Evolutionary conservation across 2,329 filamentous ascomycete species (phyloP), one percentile per base, ranked within the genome.

Genomic region (Hypomyces rosellus): DNA sequence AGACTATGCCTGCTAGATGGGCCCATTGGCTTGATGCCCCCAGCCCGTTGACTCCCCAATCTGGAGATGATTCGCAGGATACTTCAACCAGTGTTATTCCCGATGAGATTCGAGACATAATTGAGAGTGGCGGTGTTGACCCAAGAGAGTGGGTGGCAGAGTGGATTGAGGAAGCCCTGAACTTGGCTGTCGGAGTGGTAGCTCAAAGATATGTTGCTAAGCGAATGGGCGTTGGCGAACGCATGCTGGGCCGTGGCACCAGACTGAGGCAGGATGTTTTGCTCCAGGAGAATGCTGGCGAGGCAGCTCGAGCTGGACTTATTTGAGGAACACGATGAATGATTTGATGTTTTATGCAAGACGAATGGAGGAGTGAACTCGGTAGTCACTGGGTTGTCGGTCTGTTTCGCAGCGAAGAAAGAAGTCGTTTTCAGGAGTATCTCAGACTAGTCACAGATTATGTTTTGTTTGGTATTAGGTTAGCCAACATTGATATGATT

Each of bases 111-210:
- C 78, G 81, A 18, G 88, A 92, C 57, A 95, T 97, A 55, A 82
- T 99, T 38, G 81, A 83, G 61, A 71, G 72, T 41, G 82, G 82
- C 8, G 82, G 80, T 43, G 89, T 97, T 2, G 93, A 99, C 63
- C 93, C 93, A 0, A 79, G 93, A 51, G 93, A 99, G 68, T 99
- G 93, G 93, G 88, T 96, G 36, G 87, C 91, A 3, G 93, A 97
- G 69, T 99, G 93, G 93, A 80, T 99, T 43, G 92, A 97, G 71
- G 92, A 97, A 71, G 74, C 84, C 0, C 76, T 99, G 33, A 82
- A 76, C 38, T 73, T 97, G 45, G 81, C 84, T 3, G 81, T 95
- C 1, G 92, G 93, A 15, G 75, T 96, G 7, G 85, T 97, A 3
- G 93, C 93, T 2, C 93, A 99, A 76, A 78, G 91, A 56, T 99